Conservation (phyloP, 176 grass and related monocot genomes). For the Luzula sylvatica region DNA sequence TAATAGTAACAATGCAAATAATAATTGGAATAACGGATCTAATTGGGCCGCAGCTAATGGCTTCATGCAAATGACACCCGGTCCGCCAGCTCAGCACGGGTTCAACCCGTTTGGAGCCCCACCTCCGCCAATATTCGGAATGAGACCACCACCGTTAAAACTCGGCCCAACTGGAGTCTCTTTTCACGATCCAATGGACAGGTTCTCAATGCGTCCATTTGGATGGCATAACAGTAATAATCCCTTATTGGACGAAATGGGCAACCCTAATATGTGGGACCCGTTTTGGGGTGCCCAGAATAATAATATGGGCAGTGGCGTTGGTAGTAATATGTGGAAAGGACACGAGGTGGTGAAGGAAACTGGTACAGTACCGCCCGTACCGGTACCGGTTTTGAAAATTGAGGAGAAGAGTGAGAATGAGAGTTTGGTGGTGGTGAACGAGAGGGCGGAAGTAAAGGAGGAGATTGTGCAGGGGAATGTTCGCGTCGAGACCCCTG, state of each 20-base stretch:
- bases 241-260: constrained; percentile 47
- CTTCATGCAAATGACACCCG: constrained; percentile 77
- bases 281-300: constrained; percentile 58
- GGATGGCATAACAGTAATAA: constrained; percentile 60
- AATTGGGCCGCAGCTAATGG: constrained; percentile 83
- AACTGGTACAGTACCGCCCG: constrained; percentile 21
- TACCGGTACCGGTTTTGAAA: constrained; percentile 22
- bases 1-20: constrained; percentile 29
- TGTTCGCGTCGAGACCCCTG: constrained; percentile 8
- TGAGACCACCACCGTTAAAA: constrained; percentile 72
- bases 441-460: constrained; percentile 25
- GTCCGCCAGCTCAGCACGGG: constrained; percentile 47
- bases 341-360: constrained; percentile 47
- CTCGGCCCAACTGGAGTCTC: too few species aligned
- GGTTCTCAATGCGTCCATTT: constrained; percentile 67
- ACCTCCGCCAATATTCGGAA: constrained; percentile 58
- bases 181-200: constrained; percentile 75
- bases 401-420: constrained; percentile 30
- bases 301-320: constrained; percentile 44
- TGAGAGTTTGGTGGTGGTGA: constrained; percentile 30
- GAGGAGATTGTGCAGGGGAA: background rate
- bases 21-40: constrained; percentile 72
- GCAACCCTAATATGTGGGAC: constrained; percentile 58
- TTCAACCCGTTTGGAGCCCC: constrained; percentile 72
- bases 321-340: constrained; percentile 37